These are phyloP conservation scores for Amauroascus verrucosus DNA, from an alignment of 2,329 filamentous ascomycete genomes.

Conservation along the genomic window DNA sequence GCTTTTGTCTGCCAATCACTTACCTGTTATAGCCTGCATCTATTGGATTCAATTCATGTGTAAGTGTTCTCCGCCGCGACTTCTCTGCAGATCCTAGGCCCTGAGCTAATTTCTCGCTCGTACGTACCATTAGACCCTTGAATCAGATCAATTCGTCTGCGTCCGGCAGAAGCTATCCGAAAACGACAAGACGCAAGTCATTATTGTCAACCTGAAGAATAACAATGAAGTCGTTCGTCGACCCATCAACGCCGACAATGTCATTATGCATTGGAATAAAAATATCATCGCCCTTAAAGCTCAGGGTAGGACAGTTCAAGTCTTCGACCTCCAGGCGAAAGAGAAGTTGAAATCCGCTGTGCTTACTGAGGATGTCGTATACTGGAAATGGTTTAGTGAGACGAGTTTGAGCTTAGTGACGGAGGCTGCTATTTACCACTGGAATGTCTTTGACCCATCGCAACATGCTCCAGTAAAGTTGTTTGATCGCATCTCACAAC, in stretches of 20 bases:
- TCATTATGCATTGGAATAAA: constrained; percentile 97
- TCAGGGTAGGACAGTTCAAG: constrained; percentile 86
- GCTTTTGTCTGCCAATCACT: not conserved
- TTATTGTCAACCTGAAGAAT: constrained; percentile 97
- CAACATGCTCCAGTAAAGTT: constrained; percentile 76
- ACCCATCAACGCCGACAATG: constrained; percentile 97
- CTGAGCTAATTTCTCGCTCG: not conserved
- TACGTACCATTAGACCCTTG: constrained; percentile 64
- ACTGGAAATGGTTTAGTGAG: constrained; percentile 99
- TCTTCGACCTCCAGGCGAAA: constrained; percentile 90
- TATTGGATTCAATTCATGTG: constrained; percentile 81
- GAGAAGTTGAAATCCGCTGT: constrained; percentile 92
- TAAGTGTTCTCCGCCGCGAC: constrained; percentile 39
- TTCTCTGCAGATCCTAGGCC: constrained; percentile 17
- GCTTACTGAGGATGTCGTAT: constrained; percentile 95
- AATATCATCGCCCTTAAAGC: constrained; percentile 96
- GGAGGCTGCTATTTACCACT: constrained; percentile 85
- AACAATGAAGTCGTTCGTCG: constrained; percentile 88
- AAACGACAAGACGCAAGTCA: constrained; percentile 76
- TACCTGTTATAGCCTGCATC: constrained; percentile 49
- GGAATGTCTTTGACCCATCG: constrained; percentile 83
- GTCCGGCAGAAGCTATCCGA: constrained; percentile 88
- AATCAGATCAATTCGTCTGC: constrained; percentile 94
- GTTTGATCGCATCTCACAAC: constrained; percentile 87
- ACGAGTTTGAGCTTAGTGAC: constrained; percentile 81